A percentile compares a stretch with the other conserved stretches of the same genome.
These are phyloP conservation scores for Yarrowia porcina DNA, from an alignment of 805 yeast species.

Conservation along the genomic window DNA sequence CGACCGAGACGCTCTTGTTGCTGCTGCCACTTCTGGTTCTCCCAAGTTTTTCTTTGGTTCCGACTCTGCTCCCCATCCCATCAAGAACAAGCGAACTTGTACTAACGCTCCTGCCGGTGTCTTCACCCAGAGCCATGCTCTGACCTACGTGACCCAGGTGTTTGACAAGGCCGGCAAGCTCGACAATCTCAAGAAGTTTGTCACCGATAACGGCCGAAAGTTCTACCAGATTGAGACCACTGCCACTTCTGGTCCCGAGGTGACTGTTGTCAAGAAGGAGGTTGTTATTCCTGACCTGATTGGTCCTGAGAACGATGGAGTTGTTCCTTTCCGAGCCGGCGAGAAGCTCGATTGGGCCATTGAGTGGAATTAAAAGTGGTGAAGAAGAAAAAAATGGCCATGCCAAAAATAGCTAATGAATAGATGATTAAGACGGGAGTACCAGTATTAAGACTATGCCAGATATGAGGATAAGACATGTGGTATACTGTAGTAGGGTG, in stretches of 20 bases:
- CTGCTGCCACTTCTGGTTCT: constrained; percentile 87
- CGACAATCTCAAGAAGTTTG: constrained; percentile 68
- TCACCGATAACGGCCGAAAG: constrained; percentile 63
- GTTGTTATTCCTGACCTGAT: constrained; percentile 55
- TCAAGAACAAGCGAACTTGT: constrained; percentile 70
- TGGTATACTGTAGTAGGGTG: too few species aligned
- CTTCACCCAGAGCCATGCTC: constrained; percentile 78
- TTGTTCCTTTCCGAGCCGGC: constrained; percentile 88
- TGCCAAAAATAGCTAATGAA: too few species aligned
- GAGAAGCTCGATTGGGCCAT: constrained; percentile 65
- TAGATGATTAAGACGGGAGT: too few species aligned
- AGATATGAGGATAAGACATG: too few species aligned
- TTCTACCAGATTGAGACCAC: constrained; percentile 58
- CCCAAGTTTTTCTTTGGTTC: constrained; percentile 95
- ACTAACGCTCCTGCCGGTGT: constrained; percentile 97
- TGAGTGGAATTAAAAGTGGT: constrained; percentile 63
- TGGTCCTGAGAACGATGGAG: constrained; percentile 48
- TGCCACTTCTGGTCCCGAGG: constrained; percentile 44
- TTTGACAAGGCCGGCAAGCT: constrained; percentile 67
- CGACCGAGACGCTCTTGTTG: constrained; percentile 75
- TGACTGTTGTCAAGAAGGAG: constrained; percentile 50
- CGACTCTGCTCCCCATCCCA: constrained; percentile 96
- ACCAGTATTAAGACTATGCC: too few species aligned
- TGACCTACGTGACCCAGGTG: constrained; percentile 81
- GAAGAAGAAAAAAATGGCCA: too few species aligned